Evolutionary conservation across 1,139 yeast species (phyloP), one percentile per base, ranked within the genome.

Genomic region (Geotrichum cucujoidarum): DNA sequence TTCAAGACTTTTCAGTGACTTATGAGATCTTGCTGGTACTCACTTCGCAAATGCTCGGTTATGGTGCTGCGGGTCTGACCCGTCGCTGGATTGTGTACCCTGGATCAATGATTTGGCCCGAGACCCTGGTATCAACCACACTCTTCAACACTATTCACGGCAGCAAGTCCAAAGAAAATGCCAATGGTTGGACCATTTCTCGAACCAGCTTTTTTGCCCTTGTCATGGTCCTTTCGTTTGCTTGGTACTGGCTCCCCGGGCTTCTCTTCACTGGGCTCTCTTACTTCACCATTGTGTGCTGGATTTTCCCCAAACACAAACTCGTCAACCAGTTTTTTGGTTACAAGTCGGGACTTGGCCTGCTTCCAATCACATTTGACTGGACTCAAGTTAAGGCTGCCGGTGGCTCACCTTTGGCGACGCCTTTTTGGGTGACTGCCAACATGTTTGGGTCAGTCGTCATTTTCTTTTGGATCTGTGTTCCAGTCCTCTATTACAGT

Each of bases 311-410:
- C 14, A 56, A 66, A 33, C 69, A 70, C 49, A 73, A 72, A 36
- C 66, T 69, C 35, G 69, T 78, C 21, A 75, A 74, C 58, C 80
- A 76, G 58, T 62, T 78, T 18, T 77, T 77, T 54, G 83, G 83
- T 39, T 68, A 73, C n/a, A 55, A 66, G 16, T 66, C 77, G n/a
- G 81, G 81, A 33, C 65, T 77, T 56, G 83, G 81, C 40, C 61
- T 77, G 60, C 61, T 77, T 57, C 83, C 83, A 32, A 57, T 70
- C 30, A 67, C 76, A 1, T 71, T 72, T 50, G 76, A 73, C 55
- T 73, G 76, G 76, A 67, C 71, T 29, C 73, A 70, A 55, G 61
- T 71, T 34, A 31, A 49, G 30, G 42, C 50, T 35, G 53, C 45
- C 3, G 50, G 50, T 18, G 59, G 70, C 16, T 72, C 72, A 61